Evolutionary conservation across 805 yeast genomes (phyloP).

Genomic region (Wickerhamomyces kurtzmanii): DNA sequence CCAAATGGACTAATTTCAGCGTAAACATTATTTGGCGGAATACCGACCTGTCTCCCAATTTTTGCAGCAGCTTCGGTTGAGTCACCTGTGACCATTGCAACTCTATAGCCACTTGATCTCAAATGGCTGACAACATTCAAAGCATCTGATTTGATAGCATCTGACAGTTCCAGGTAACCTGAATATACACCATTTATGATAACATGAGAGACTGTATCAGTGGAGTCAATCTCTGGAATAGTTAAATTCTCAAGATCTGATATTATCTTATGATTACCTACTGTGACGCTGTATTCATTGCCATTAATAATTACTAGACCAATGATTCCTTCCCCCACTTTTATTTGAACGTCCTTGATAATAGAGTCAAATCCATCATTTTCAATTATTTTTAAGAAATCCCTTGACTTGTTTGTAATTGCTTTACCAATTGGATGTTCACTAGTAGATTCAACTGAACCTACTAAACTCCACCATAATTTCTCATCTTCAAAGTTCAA

Average conservation of each 20-base stretch:
- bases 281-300: conserved; percentile 22
- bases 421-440: conserved; percentile 90
- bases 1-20: conserved; percentile 71
- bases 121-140: conserved; percentile 48
- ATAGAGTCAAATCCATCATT: conserved; percentile 2
- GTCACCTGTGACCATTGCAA: conserved; percentile 92
- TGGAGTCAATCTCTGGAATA: conserved; percentile 17
- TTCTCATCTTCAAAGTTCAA: conserved; percentile 5
- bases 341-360: conserved; percentile 17
- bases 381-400: conserved; percentile 1
- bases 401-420: conserved; percentile 31
- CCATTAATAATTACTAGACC: conserved; percentile 14
- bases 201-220: conserved; percentile 43
- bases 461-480: conserved; percentile 22
- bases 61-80: conserved; percentile 46
- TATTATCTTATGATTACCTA: conserved; percentile 47
- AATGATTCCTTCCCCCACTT: conserved; percentile 27
- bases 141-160: conserved; percentile 60
- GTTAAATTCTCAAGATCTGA: conserved; percentile 6
- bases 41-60: conserved; percentile 61
- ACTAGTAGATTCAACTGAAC: conserved; percentile 53
- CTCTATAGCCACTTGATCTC: conserved; percentile 37
- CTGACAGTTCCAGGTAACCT: conserved; percentile 64
- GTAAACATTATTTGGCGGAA: conserved; percentile 53
- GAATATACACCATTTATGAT: conserved; percentile 44